These are phyloP conservation scores for Maudiozyma saulgeensis DNA, from an alignment of 805 yeast genomes.

Conservation along the genomic window DNA sequence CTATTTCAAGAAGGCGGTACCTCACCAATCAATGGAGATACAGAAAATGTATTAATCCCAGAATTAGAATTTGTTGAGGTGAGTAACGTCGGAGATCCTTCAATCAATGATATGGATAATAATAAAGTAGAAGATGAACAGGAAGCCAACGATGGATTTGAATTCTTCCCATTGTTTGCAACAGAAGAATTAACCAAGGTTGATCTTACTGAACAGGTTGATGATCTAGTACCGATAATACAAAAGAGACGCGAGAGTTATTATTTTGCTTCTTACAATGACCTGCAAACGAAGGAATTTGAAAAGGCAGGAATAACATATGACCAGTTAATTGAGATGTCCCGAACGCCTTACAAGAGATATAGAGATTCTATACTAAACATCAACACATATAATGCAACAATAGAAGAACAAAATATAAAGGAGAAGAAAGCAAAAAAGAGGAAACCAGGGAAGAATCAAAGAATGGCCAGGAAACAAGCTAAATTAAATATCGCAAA, in stretches of 20 bases:
- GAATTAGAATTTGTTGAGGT: constrained; percentile 3
- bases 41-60: not conserved
- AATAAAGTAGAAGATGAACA: not conserved
- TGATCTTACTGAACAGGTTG: constrained; percentile 13
- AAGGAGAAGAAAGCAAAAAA: constrained; percentile 11
- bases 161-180: constrained; percentile 25
- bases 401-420: constrained; percentile 7
- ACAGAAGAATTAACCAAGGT: constrained; percentile 19
- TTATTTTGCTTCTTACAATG: constrained; percentile 15
- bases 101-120: constrained; percentile 9
- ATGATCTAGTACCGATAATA: not conserved
- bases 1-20: not conserved
- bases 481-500: constrained; percentile 17
- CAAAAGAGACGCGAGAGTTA: constrained; percentile 19
- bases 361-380: constrained; percentile 12
- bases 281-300: constrained; percentile 10
- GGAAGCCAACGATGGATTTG: constrained; percentile 8
- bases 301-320: constrained; percentile 13
- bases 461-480: constrained; percentile 21
- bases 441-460: constrained; percentile 27
- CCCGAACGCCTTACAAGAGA: constrained; percentile 4
- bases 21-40: not conserved
- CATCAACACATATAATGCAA: constrained; percentile 12
- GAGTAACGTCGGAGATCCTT: not conserved
- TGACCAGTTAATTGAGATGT: constrained; percentile 8